Evolutionary conservation across 495 filamentous ascomycete species (phyloP).

Genomic region (Recurvomyces mirabilis): DNA sequence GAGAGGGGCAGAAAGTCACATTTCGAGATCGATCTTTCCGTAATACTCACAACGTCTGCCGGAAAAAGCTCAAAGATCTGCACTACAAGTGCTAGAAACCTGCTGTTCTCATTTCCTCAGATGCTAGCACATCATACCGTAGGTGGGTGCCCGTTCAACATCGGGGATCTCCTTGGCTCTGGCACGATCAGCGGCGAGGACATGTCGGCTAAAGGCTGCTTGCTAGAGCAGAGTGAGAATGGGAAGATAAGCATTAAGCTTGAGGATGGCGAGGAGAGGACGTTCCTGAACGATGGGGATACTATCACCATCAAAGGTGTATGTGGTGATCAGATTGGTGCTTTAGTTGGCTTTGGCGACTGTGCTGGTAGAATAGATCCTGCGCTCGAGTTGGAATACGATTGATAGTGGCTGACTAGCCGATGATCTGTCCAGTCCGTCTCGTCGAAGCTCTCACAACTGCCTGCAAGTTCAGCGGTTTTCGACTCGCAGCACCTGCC

Average conservation of each 20-base stretch:
- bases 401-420: no score
- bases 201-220: constrained; percentile 50
- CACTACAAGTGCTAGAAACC: constrained; percentile 53
- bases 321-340: constrained; percentile 40
- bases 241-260: constrained; percentile 58
- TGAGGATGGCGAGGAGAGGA: constrained; percentile 56
- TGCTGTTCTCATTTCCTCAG: constrained; percentile 87
- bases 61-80: constrained; percentile 55
- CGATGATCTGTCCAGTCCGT: no score
- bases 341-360: constrained; percentile 35
- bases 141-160: constrained; percentile 69
- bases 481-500: no score
- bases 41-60: constrained; percentile 54
- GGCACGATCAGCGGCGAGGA: constrained; percentile 79
- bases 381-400: constrained; percentile 23
- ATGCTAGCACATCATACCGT: constrained; percentile 90
- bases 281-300: constrained; percentile 80
- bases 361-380: constrained; percentile 32
- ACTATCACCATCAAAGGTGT: constrained; percentile 58
- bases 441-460: no score
- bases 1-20: constrained; percentile 51
- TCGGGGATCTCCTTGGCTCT: constrained; percentile 77
- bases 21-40: constrained; percentile 64
- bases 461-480: no score
- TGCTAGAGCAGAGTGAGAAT: constrained; percentile 69